Evolutionary conservation across 2,329 filamentous ascomycete species (phyloP), one percentile per base, ranked within the genome.

Genomic region (Epichloe brachyelytri): DNA sequence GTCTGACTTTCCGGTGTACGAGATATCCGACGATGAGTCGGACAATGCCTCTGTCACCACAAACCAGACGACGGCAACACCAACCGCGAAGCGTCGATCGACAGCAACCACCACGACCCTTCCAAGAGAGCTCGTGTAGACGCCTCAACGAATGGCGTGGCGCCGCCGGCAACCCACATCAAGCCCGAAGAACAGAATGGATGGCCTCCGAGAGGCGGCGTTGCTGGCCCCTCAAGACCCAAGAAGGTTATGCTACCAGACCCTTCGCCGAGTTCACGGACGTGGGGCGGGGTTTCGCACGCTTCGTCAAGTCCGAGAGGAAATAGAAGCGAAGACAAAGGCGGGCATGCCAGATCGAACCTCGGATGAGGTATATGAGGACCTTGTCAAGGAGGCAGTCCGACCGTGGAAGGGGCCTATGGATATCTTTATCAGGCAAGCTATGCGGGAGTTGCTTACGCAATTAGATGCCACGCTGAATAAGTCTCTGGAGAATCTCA

Each of bases 301-400:
- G 0, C 66, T 81, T 2, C 63, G 64, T 3, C 66, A 75, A 38
- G 77, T 86, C 1, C 72, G 75, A 0, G 63, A 69, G 0, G 73
- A 80, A 11, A 82, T 85, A 14, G 64, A 69, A 17, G 65, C 70
- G 4, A 77, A 78, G 12, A 76, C 75, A 26, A 71, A 71, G 17
- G 74, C 78, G 0, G 80, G 82, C 0, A 71, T 82, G 56, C 80
- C 79, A 0, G 74, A 76, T 6, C 71, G 80, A 0, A 75, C 80
- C 0, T 76, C 81, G 0, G 73, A 77, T 0, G 76, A 78, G 38
- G 80, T 84, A 0, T 79, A 82, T 20, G 75, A 81, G 30, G 70
- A 71, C 0, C 68, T 86, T 15, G 80, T 77, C 44, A 68, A 72
- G 15, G 66, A 76, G n/a, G 75, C 77, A 0, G 75, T 86, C 1